phyloP scores from a whole-genome alignment of 2,329 filamentous ascomycete species.

The Fusarium pseudocircinatum region DNA sequence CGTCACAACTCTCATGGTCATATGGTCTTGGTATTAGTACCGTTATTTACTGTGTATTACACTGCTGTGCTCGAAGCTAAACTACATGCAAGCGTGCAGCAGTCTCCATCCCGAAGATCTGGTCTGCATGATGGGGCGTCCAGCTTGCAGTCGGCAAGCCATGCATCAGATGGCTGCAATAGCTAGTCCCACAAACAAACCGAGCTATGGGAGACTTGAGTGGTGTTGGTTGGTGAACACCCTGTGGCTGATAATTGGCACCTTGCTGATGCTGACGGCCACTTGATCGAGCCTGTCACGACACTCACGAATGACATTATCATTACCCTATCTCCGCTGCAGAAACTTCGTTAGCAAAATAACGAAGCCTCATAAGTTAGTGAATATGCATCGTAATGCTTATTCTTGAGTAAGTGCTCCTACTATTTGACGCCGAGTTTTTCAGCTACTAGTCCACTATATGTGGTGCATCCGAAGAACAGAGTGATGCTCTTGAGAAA shows the following conservation, averaged over 20 bases:
- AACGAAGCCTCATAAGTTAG: accelerated
- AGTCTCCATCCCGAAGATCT: background rate
- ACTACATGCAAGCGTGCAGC: background rate
- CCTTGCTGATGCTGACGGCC: background rate
- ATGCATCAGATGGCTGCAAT: background rate
- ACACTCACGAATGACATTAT: background rate
- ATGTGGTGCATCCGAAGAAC: background rate
- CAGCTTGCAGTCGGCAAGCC: background rate
- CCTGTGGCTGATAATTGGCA: background rate
- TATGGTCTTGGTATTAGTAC: accelerated
- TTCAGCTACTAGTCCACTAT: no score
- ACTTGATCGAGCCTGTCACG: background rate
- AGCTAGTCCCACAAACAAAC: background rate
- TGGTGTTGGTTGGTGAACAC: no score
- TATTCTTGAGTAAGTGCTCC: no score
- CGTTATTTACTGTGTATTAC: background rate
- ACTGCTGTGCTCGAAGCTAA: background rate
- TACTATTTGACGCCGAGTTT: background rate
- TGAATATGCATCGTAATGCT: background rate
- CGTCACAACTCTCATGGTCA: background rate
- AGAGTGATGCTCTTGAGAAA: background rate
- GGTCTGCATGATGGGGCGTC: background rate
- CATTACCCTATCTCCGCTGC: no score
- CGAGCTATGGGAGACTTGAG: background rate
- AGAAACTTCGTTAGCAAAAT: background rate